A percentile compares a stretch with the other conserved stretches of the same genome.
Evolutionary conservation across 768 basidiomycete genomes (phyloP).

Genomic region (Cystoderma amianthinum): DNA sequence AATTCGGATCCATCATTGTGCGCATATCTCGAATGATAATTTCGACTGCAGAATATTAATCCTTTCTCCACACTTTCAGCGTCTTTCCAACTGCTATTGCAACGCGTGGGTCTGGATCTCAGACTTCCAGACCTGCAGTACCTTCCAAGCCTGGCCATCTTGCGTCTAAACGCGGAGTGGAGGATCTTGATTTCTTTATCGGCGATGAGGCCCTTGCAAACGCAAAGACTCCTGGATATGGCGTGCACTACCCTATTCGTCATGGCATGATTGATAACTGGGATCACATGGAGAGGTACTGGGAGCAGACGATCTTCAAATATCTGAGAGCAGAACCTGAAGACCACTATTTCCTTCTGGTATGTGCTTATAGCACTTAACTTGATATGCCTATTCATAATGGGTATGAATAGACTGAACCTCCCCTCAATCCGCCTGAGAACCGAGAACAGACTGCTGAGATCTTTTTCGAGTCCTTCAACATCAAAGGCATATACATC

Average conservation of each 20-base stretch:
- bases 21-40: constrained; percentile 21
- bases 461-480: constrained; percentile 99
- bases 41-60: constrained; percentile 6
- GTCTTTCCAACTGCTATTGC: constrained; percentile 99
- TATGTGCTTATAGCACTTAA: constrained; percentile 42
- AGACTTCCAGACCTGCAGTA: constrained; percentile 63
- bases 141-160: constrained; percentile 86
- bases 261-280: constrained; percentile 98
- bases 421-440: constrained; percentile 95
- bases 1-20: constrained; percentile 99
- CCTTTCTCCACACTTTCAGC: constrained; percentile 25
- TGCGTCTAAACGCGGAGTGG: constrained; percentile 94
- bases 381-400: not conserved
- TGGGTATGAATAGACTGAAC: constrained; percentile 83
- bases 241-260: constrained; percentile 92
- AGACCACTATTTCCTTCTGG: constrained; percentile 96
- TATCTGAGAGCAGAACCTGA: constrained; percentile 97
- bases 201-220: constrained; percentile 97
- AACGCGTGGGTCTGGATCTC: constrained; percentile 66
- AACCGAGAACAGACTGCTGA: constrained; percentile 99
- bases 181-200: constrained; percentile 99
- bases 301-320: constrained; percentile 99
- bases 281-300: constrained; percentile 98
- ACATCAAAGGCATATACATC: constrained; percentile 97
- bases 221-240: constrained; percentile 90